Evolutionary conservation across 2,329 filamentous ascomycete species (phyloP).

Genomic region (Tolypocladium tundrense): DNA sequence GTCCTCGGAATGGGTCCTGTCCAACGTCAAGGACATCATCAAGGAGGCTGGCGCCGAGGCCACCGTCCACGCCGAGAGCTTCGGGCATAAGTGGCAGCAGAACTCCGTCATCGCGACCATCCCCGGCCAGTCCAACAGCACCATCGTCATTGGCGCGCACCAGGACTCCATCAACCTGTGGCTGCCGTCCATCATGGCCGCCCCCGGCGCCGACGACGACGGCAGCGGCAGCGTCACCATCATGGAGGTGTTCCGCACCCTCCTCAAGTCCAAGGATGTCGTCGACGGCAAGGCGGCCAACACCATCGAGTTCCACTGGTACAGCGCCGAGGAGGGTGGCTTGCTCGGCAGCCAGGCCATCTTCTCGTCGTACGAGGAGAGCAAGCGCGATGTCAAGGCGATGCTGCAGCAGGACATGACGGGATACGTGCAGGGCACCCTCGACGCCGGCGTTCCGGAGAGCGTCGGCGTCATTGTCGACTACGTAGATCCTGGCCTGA

Average conservation of each 20-base stretch:
- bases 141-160: slow-evolving; percentile 82
- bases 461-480: slow-evolving; percentile 89
- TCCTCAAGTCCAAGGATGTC: slow-evolving; percentile 64
- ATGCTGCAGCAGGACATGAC: slow-evolving; percentile 99
- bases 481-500: slow-evolving; percentile 74
- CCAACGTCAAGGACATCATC: slow-evolving; percentile 63
- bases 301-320: slow-evolving; percentile 96
- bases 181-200: slow-evolving; percentile 70
- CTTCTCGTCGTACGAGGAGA: slow-evolving; percentile 69
- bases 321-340: slow-evolving; percentile 82
- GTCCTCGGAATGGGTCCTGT: slow-evolving; percentile 79
- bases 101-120: slow-evolving; percentile 86
- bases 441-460: slow-evolving; percentile 74
- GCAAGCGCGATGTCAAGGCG: slow-evolving; percentile 69
- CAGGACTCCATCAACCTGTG: slow-evolving; percentile 95
- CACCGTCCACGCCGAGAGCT: slow-evolving; percentile 60
- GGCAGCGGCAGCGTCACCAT: slow-evolving; percentile 91
- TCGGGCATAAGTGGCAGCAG: slow-evolving; percentile 80
- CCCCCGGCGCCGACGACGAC: slow-evolving; percentile 92
- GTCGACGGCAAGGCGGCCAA: slow-evolving; percentile 64
- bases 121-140: slow-evolving; percentile 74
- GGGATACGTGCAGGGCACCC: slow-evolving; percentile 72
- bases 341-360: slow-evolving; percentile 83
- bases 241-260: slow-evolving; percentile 75
- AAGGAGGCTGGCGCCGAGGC: slow-evolving; percentile 58